Base-by-base conservation (phyloP, 2,329 filamentous ascomycete genomes). In the Endocalyx cinctus region DNA sequence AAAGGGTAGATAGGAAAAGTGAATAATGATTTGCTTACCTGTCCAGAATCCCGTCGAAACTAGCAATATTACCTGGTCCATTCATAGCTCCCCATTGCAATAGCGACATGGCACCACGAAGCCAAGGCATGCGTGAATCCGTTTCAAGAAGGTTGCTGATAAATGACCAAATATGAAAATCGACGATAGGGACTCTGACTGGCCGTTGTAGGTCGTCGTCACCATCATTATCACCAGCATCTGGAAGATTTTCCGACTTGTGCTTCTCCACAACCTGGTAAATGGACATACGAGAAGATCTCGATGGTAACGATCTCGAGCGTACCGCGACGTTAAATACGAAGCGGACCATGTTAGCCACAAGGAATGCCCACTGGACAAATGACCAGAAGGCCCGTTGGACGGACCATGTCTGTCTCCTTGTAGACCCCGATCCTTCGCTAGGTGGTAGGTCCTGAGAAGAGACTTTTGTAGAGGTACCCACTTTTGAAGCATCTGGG, bases 61-160 rank as follows among this genome's bases (percentile, higher is more conserved):
- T 73, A 55, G 84, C 87, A 45, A 94, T 62, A 62, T 65, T 75
- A 51, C 87, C 85, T 45, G 86, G 86, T 16, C 88, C 87, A 51
- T 71, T 69, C 53, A 90, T 63, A 51, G 80, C 72, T 47, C 79
- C 71, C 70, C 84, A 82, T 63, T 92, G 87, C 47, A 83, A 59
- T 60, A 95, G 74, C 37, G 84, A 84, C 39, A 92, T 59, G 47
- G 77, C 67, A 55, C 87, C 87, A 54, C 72, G 73, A 36, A 95
- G 73, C 90, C 90, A 97, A 43, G 90, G 90, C 87, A 95, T 94
- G 60, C 87, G 84, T 45, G 68, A 61, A 47, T 82, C 72, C 54
- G 95, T 63, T 67, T 88, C 80, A 47, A 88, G 63, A 42, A 94
- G 62, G 57, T 78, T 80, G 42, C 79, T 80, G 36, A 82, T 59